A percentile compares a stretch with the other conserved stretches of the same genome.
Conservation (phyloP, 345 rosid genomes). For the Iberis pinnata region DNA sequence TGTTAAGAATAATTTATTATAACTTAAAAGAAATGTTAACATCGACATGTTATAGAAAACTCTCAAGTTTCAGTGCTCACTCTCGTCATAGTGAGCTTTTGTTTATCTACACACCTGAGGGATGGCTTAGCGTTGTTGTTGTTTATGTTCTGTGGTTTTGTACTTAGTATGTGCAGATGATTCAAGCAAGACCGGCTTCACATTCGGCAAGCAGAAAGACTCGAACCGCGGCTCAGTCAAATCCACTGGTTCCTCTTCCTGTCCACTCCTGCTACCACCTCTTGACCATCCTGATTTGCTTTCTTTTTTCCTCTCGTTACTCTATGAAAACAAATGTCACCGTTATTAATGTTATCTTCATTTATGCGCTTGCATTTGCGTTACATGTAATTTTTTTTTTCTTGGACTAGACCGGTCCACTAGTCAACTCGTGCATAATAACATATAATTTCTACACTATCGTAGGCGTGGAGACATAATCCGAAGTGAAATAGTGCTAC, state of each 20-base stretch:
- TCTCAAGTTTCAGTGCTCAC: slow-evolving; percentile 12
- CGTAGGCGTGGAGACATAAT: no score
- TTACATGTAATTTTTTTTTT: no score
- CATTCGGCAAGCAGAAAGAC: slow-evolving; percentile 53
- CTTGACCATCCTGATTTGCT: slow-evolving; percentile 33
- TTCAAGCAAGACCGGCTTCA: slow-evolving; percentile 38
- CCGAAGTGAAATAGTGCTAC: no score
- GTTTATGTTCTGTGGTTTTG: slow-evolving; percentile 9
- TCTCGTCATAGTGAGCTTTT: neutral
- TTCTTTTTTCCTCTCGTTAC: slow-evolving; percentile 22
- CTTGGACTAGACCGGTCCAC: no score
- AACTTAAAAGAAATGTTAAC: slow-evolving; percentile 5
- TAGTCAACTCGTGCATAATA: no score
- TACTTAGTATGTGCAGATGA: slow-evolving; percentile 14
- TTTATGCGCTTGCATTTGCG: no score
- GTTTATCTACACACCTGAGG: slow-evolving; percentile 18
- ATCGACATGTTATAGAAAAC: neutral
- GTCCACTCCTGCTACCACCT: slow-evolving; percentile 39
- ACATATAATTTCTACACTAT: no score
- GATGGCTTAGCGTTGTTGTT: neutral
- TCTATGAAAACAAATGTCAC: slow-evolving; percentile 3
- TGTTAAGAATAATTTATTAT: neutral
- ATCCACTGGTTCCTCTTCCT: slow-evolving; percentile 72
- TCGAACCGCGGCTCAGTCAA: slow-evolving; percentile 82
- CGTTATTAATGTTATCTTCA: no score